Base-by-base conservation (phyloP, 169 alveolate species). In the Cystoisospora suis region DNA sequence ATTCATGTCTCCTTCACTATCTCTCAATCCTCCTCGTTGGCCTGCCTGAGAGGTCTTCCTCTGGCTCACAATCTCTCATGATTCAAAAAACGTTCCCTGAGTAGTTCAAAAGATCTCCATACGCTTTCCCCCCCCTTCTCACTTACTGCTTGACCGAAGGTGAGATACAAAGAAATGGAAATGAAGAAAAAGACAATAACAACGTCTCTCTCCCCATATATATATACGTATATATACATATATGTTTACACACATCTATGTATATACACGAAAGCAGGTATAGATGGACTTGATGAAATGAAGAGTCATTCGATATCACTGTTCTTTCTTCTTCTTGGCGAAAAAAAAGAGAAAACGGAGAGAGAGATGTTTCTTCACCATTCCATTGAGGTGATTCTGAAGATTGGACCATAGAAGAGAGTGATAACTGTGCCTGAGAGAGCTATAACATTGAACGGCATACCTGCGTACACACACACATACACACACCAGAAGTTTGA, bases 361-460 rank as follows among this genome's bases (percentile, higher is more conserved):
- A 20, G 72, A 27, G 87, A 4, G 15, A 36, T 15, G 45, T 36
- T 20, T 15, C 12, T n/a, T 75, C 65, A 75, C 46, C 49, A 80
- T 75, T 80, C 61, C 69, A 49, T 32, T 15, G 88, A 32, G 75
- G 88, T 80, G 40, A 80, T 27, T 3, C 88, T 23, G 49, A 80
- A 80, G 32, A 80, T 75, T 23, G 88, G 58, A 59, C 91, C 83
- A 77, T 59, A 87, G 85, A 87, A 87, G 23, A 87, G 69, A 5
- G 91, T 87, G 38, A 87, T 75, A n/a, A 49, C 91, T 6, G 91
- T 87, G 1, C 85, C 53, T 6, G 86, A 69, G 58, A 87, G 91
- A 45, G 91, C 91, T 1, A 87, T 87, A 12, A 87, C 91, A 59
- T 87, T 87, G 72, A 87, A 87, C 34, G 91, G 91, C 91, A 87